Evolutionary conservation across 192 early-diverging fungal genomes (phyloP).

Genomic region (Globomyces pollinis-pini): DNA sequence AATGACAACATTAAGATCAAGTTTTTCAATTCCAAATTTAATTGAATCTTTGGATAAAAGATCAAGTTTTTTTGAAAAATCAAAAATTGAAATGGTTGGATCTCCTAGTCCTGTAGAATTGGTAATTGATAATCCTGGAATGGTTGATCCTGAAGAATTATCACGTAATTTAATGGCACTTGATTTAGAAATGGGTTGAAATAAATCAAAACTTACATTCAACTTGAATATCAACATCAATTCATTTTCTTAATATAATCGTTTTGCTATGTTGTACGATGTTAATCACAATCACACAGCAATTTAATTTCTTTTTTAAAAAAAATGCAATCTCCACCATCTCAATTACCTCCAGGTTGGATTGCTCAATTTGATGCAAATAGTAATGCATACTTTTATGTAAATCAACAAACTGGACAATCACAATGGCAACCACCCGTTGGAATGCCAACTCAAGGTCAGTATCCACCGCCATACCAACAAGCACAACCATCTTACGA

Average conservation of each 20-base stretch:
- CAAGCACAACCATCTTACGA: no score
- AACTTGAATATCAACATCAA: no score
- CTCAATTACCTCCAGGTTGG: conserved; percentile 27
- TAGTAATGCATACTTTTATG: conserved; percentile 13
- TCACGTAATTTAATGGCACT: not conserved
- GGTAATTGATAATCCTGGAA: not conserved
- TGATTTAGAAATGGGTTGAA: not conserved
- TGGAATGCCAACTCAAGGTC: no score
- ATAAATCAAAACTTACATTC: no score
- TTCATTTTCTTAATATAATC: no score
- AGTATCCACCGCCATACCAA: no score
- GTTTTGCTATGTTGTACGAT: no score
- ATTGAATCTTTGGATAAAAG: not conserved
- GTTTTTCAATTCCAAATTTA: not conserved
- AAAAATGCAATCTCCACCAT: no score
- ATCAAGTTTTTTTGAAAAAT: not conserved
- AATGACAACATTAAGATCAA: not conserved
- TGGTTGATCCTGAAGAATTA: no score
- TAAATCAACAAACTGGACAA: conserved; percentile 20
- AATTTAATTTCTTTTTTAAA: no score
- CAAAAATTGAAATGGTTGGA: not conserved
- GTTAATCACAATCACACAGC: no score
- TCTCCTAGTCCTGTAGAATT: not conserved
- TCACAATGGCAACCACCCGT: conserved; percentile 15
- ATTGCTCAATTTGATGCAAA: conserved; percentile 17